Percentiles rank a stretch among this genome's conserved stretches.
Evolutionary conservation across 352 stramenopile genomes (phyloP).

Genomic region (Globisporangium camurandrum): DNA sequence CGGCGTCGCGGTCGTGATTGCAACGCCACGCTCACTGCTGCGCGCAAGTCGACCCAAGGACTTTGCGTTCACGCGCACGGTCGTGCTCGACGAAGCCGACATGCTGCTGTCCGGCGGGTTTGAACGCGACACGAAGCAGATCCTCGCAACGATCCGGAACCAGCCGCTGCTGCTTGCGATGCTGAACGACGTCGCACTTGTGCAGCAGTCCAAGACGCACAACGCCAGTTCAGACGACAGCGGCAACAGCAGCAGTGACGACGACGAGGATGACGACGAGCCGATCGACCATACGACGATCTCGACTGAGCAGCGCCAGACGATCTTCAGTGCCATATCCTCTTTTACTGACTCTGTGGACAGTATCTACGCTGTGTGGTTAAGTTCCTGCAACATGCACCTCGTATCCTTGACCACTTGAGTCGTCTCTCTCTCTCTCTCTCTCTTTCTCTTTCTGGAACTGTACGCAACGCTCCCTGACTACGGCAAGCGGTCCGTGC

Average conservation of each 20-base stretch:
- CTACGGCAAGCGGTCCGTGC: slow-evolving; percentile 68
- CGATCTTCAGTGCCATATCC: slow-evolving; percentile 79
- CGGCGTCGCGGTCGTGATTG: slow-evolving; percentile 45
- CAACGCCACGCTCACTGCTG: slow-evolving; percentile 58
- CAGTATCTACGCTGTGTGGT: not conserved
- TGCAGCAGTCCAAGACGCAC: too few relatives aligned
- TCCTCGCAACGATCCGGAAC: slow-evolving; percentile 74
- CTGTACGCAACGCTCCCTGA: slow-evolving; percentile 67
- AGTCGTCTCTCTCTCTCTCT: too few relatives aligned
- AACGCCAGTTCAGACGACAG: not conserved
- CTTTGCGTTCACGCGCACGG: slow-evolving; percentile 63
- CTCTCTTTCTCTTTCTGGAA: slow-evolving; percentile 13
- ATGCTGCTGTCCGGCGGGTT: slow-evolving; percentile 73
- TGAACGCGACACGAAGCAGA: slow-evolving; percentile 74
- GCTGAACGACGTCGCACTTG: slow-evolving; percentile 29
- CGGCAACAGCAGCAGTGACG: not conserved
- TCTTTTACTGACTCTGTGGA: slow-evolving; percentile 13
- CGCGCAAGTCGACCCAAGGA: slow-evolving; percentile 53
- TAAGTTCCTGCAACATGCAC: too few relatives aligned
- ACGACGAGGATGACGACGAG: slow-evolving; percentile 11
- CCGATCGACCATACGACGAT: slow-evolving; percentile 16
- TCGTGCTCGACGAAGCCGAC: slow-evolving; percentile 79
- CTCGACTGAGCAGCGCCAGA: slow-evolving; percentile 32
- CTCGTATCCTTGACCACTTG: slow-evolving; percentile 19
- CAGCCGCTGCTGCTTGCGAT: slow-evolving; percentile 41